These are phyloP conservation scores for Aplosporella prunicola DNA, from an alignment of 2,329 filamentous ascomycete genomes.

Conservation along the genomic window DNA sequence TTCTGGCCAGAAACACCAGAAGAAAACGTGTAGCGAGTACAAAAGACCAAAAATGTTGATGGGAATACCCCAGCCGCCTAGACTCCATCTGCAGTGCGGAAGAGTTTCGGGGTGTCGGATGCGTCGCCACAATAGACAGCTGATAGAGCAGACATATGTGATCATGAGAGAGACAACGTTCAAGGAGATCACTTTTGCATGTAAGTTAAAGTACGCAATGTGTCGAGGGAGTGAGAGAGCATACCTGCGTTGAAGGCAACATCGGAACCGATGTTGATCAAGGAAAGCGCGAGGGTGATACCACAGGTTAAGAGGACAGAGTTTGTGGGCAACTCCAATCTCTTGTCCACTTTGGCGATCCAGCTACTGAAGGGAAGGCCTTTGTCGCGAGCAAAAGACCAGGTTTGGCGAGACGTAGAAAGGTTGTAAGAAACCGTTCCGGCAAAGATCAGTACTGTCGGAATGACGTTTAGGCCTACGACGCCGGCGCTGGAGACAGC, in stretches of 20 bases:
- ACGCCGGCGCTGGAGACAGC: conserved; percentile 10
- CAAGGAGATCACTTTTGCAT: conserved; percentile 12
- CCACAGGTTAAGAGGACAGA: conserved; percentile 14
- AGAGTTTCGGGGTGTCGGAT: conserved; percentile 7
- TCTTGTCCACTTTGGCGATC: conserved; percentile 11
- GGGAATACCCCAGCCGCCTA: conserved; percentile 10
- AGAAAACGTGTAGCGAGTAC: conserved; percentile 29
- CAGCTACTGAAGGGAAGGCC: conserved; percentile 13
- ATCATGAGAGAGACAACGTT: conserved; percentile 9
- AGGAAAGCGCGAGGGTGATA: conserved; percentile 26
- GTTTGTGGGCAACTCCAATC: conserved; percentile 11
- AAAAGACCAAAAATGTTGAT: conserved; percentile 21
- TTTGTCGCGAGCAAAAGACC: conserved; percentile 15
- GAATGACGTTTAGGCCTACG: conserved; percentile 11
- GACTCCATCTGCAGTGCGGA: conserved; percentile 10
- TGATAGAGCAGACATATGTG: conserved; percentile 11
- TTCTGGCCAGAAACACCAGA: conserved; percentile 34
- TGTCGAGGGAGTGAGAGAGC: too few species aligned
- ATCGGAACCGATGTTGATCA: conserved; percentile 38
- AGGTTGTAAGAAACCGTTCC: conserved; percentile 13
- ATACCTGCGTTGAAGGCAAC: conserved; percentile 35
- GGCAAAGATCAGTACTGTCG: conserved; percentile 13
- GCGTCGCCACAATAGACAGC: conserved; percentile 11
- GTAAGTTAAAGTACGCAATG: too few species aligned
- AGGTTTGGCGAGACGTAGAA: conserved; percentile 13